A percentile compares a stretch with the other conserved stretches of the same genome.
Conservation (phyloP, 2,329 filamentous ascomycete genomes). For the Exophiala lecanii-corni region DNA sequence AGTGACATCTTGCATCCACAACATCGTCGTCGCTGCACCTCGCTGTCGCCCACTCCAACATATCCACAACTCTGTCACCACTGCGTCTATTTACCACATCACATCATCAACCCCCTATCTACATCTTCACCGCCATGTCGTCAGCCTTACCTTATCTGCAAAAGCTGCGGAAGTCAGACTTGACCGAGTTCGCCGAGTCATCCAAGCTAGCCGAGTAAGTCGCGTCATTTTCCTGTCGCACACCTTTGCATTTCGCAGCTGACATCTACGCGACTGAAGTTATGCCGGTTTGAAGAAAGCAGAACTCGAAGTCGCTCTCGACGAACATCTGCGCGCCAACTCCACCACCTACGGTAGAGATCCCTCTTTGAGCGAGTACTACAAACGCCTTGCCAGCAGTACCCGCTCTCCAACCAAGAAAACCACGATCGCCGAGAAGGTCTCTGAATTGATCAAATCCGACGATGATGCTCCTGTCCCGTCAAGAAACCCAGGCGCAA, state of each 20-base stretch:
- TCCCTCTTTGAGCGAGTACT: conserved; percentile 68
- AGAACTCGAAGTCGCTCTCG: conserved; percentile 64
- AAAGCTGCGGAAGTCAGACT: conserved; percentile 75
- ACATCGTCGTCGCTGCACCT: neutral
- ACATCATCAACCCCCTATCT: neutral
- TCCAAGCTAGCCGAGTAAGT: conserved; percentile 58
- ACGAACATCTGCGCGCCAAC: conserved; percentile 68
- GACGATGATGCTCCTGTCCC: conserved; percentile 35
- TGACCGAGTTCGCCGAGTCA: conserved; percentile 67
- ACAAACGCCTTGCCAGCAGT: conserved; percentile 57
- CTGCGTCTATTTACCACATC: neutral
- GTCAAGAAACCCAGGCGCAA: conserved; percentile 27
- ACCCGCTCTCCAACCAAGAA: conserved; percentile 59
- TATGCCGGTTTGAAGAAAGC: conserved; percentile 22
- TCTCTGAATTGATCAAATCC: conserved; percentile 36
- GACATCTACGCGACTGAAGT: conserved; percentile 23
- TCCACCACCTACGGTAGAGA: conserved; percentile 60
- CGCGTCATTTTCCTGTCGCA: conserved; percentile 16
- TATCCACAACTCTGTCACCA: no score
- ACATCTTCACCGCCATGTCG: conserved; percentile 46
- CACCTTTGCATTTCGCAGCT: conserved; percentile 16
- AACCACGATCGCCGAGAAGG: conserved; percentile 29
- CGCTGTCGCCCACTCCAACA: neutral
- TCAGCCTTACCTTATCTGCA: conserved; percentile 66
- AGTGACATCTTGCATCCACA: neutral